Evolutionary conservation across 345 rosid species (phyloP).

Genomic region (Cardamine resedifolia): DNA sequence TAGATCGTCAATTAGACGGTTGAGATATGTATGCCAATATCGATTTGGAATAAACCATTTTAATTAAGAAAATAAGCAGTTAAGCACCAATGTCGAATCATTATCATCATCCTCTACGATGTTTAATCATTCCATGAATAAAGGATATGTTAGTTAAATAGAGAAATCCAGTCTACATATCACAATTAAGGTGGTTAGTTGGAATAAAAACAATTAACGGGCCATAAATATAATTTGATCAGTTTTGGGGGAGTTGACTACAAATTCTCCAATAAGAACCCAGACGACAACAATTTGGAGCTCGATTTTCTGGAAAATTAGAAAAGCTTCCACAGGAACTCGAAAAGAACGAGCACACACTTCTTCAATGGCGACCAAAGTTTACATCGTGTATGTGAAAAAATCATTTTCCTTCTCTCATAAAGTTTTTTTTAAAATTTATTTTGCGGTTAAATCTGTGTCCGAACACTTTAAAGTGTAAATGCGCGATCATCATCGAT

Average conservation of each 20-base stretch:
- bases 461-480: too few species aligned
- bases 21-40: too few species aligned
- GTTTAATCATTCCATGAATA: neutral
- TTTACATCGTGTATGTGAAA: constrained; percentile 63
- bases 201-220: neutral
- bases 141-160: neutral
- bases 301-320: constrained; percentile 1
- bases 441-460: too few species aligned
- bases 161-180: too few species aligned
- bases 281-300: neutral
- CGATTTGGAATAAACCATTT: neutral
- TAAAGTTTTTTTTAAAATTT: too few species aligned
- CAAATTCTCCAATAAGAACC: neutral
- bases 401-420: neutral
- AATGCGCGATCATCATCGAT: constrained; percentile 9
- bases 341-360: neutral
- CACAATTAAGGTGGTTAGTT: neutral
- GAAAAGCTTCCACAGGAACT: neutral
- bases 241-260: neutral
- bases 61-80: too few species aligned
- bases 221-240: neutral
- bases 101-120: neutral
- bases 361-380: constrained; percentile 58
- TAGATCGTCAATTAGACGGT: neutral
- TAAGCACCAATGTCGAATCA: neutral